These are phyloP conservation scores for Cladosporium oxysporum DNA, from an alignment of 2,329 filamentous ascomycete species.

Conservation along the genomic window DNA sequence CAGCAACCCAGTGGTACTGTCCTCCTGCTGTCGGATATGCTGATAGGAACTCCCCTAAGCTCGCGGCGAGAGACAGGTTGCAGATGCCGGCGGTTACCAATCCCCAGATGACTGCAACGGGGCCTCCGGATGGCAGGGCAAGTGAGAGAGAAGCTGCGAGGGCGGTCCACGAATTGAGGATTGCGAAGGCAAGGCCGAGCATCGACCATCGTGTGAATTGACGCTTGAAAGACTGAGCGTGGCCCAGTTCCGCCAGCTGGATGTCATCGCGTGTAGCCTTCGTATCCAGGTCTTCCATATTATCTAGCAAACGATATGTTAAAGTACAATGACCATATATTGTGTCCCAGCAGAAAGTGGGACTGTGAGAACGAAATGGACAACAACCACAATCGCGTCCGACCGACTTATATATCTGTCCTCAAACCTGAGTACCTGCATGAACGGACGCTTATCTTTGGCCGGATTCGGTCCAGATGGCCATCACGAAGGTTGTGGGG, in stretches of 20 bases:
- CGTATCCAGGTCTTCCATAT: neutral
- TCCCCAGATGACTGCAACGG: slow-evolving; percentile 70
- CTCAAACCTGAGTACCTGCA: neutral
- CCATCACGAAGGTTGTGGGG: neutral
- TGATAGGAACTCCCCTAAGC: slow-evolving; percentile 68
- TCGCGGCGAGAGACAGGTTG: slow-evolving; percentile 66
- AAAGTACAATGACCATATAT: neutral
- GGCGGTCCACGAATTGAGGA: slow-evolving; percentile 61
- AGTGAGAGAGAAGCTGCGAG: slow-evolving; percentile 56
- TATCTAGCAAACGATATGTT: neutral
- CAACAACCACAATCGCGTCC: neutral
- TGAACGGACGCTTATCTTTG: neutral
- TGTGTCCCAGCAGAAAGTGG: neutral
- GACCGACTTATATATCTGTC: neutral
- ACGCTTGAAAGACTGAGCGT: slow-evolving; percentile 55
- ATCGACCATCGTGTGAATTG: slow-evolving; percentile 58
- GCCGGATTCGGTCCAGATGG: neutral
- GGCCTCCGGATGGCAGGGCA: slow-evolving; percentile 67
- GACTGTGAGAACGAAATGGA: neutral
- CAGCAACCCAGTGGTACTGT: slow-evolving; percentile 70
- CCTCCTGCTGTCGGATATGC: slow-evolving; percentile 59
- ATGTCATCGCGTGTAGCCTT: slow-evolving; percentile 8
- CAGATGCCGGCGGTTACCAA: slow-evolving; percentile 50
- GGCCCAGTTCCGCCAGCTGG: slow-evolving; percentile 53
- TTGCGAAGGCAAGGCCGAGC: slow-evolving; percentile 60